These are phyloP conservation scores for Diplodia scrobiculata DNA, from an alignment of 2,329 filamentous ascomycete genomes.

Conservation along the genomic window DNA sequence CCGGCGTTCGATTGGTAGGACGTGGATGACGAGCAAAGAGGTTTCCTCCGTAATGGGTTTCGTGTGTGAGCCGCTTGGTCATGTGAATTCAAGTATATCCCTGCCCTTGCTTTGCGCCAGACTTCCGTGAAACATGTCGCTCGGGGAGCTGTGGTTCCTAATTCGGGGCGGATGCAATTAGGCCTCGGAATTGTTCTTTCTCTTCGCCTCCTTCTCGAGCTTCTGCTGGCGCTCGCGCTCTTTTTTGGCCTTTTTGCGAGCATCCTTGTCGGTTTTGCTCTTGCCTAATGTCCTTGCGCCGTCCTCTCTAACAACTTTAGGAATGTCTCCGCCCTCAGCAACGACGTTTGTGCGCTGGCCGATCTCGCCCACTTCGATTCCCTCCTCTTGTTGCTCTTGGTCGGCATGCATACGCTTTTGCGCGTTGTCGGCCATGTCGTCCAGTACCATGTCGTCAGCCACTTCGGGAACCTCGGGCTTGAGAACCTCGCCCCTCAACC, in stretches of 20 bases:
- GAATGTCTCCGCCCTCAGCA: conserved; percentile 41
- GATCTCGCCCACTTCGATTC: conserved; percentile 48
- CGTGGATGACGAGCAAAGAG: conserved; percentile 8
- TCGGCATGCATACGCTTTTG: conserved; percentile 47
- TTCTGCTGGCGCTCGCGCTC: conserved; percentile 53
- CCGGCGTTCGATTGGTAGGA: not conserved
- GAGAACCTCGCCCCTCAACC: conserved; percentile 55
- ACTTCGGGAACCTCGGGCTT: conserved; percentile 44
- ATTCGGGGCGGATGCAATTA: not conserved
- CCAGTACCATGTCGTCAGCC: conserved; percentile 30
- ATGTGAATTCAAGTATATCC: conserved; percentile 8
- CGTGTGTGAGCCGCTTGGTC: too few species aligned
- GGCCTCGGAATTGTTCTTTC: conserved; percentile 32
- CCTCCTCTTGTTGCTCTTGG: conserved; percentile 45
- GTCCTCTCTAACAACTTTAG: conserved; percentile 34
- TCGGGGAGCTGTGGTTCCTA: not conserved
- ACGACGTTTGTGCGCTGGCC: conserved; percentile 43
- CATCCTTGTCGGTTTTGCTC: conserved; percentile 30
- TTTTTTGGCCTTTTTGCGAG: conserved; percentile 60
- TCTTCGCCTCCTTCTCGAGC: conserved; percentile 42
- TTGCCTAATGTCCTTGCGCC: not conserved
- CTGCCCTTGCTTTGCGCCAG: not conserved
- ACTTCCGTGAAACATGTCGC: not conserved
- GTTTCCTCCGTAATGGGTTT: not conserved
- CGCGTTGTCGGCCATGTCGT: conserved; percentile 21